Base-by-base conservation (phyloP, 495 filamentous ascomycete species). In the Thermothielavioides terrestris region DNA sequence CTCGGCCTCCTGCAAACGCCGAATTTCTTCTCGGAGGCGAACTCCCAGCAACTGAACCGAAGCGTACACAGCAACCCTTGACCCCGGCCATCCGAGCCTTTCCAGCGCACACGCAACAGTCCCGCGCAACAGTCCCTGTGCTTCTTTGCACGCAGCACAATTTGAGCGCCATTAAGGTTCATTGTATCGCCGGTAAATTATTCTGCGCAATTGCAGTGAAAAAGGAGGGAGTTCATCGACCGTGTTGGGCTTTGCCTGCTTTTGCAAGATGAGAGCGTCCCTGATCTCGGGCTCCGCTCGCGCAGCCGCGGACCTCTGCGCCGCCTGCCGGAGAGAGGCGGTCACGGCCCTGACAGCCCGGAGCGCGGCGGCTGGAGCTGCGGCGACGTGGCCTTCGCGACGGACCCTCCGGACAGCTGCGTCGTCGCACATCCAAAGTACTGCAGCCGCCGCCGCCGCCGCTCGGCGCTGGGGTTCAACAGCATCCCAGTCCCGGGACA, bases 301-400 rank as follows among this genome's bases (percentile, higher is more conserved):
- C 46, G 55, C 53, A 18, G 60, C 47, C 18, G 46, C 49, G 21
- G 20, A 38, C 15, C 38, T 65, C 6, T 63, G 60, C 49, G 53
- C 51, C 17, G 31, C 59, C 1, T 64, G 61, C 47, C 61, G 59
- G n/a, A 53, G 42, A 31, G 46, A 57, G 21, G 39, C 56, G 17
- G 40, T 43, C 22, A 9, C 34, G 9, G 15, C 25, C 7, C 39
- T 50, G 3, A 15, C 50, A n/a, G 28, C 30, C 4, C 20, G 15
- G 21, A 12, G n/a, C 49, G 23, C 40, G 27, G 32, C 52, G 8
- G 50, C 56, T 34, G n/a, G 45, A 1, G 41, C 39, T 5, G 39
- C 44, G 27, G 36, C 43, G 36, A 17, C 31, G 56, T 34, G 17
- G 22, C n/a, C 26, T 32, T 2, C 35, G 15, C 38, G 31, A 18